Conservation (phyloP, 2,329 filamentous ascomycete genomes). For the Colletotrichum destructivum region DNA sequence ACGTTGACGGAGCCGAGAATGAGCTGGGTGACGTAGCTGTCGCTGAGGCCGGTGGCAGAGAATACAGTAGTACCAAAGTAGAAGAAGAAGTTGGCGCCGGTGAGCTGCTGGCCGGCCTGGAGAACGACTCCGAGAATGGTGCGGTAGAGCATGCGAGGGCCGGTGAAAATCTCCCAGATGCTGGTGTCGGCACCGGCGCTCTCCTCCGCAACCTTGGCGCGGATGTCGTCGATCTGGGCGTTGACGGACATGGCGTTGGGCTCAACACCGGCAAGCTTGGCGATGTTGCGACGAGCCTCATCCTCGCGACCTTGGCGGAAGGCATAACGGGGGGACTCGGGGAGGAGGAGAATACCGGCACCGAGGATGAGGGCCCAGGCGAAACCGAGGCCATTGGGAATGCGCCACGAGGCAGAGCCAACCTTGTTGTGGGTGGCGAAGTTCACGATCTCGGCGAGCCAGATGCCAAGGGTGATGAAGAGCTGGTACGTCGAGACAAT, state of each 20-base stretch:
- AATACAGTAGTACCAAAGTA: constrained; percentile 79
- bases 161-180: constrained; percentile 76
- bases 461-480: constrained; percentile 79
- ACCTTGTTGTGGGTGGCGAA: constrained; percentile 68
- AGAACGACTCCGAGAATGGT: constrained; percentile 74
- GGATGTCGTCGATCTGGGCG: constrained; percentile 67
- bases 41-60: constrained; percentile 72
- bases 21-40: constrained; percentile 78
- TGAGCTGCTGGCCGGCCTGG: constrained; percentile 78
- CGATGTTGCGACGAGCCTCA: constrained; percentile 65
- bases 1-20: constrained; percentile 79
- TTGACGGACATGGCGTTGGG: constrained; percentile 58
- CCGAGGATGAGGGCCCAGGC: constrained; percentile 69
- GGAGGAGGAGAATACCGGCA: constrained; percentile 65
- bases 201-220: constrained; percentile 65
- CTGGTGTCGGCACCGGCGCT: constrained; percentile 60
- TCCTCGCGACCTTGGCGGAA: constrained; percentile 63
- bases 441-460: constrained; percentile 71
- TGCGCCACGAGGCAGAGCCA: constrained; percentile 71
- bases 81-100: constrained; percentile 79
- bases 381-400: constrained; percentile 72
- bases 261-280: constrained; percentile 60
- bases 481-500: constrained; percentile 78
- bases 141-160: constrained; percentile 76
- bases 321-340: constrained; percentile 69